Base-by-base conservation (phyloP, 768 basidiomycete species). In the Leccinum truebloodii region DNA sequence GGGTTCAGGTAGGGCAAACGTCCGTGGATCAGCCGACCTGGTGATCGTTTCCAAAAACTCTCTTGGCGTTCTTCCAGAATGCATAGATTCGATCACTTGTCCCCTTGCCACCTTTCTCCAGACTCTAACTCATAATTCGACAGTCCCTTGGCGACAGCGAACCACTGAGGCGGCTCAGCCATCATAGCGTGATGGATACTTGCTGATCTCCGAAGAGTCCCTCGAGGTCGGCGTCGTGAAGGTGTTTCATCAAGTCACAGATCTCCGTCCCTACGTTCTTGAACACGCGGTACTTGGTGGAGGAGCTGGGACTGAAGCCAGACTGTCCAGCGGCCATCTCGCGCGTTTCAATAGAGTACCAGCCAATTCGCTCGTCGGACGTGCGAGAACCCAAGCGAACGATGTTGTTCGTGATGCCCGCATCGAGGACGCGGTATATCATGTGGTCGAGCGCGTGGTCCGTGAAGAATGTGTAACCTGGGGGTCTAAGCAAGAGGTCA, bases 361-460 rank as follows among this genome's bases (percentile, higher is more conserved):
- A 57, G 1, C 81, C 74, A n/a, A 90, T 83, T 18, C 81, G 77
- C 55, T 86, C 84, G 39, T 89, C 85, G 0, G 79, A 70, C 0
- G 87, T 80, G n/a, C 85, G 81, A n/a, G 86, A 80, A 0, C 91
- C 91, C 7, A 91, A 77, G 0, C 91, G 85, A 3, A 91, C 81
- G 26, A 92, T 76, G 46, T 84, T 81, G 1, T 74, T 72, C 0
- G 89, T 90, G 63, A 92, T 89, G 0, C 73, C 69, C 0, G 81
- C 82, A 63, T 92, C 87, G 1, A 91, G 78, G 3, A 91, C 81
- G 0, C 83, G 83, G 4, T 75, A 75, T 2, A 92, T 74, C 75
- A 91, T 81, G 63, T 91, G 87, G 60, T 92, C 90, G 4, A 92
- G 78, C 0, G 90, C 90, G 48, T 92, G 91, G 64, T 92, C 92